Evolutionary conservation across 1,284 basidiomycete genomes (phyloP).

Genomic region (Cutaneotrichosporon dermatis): DNA sequence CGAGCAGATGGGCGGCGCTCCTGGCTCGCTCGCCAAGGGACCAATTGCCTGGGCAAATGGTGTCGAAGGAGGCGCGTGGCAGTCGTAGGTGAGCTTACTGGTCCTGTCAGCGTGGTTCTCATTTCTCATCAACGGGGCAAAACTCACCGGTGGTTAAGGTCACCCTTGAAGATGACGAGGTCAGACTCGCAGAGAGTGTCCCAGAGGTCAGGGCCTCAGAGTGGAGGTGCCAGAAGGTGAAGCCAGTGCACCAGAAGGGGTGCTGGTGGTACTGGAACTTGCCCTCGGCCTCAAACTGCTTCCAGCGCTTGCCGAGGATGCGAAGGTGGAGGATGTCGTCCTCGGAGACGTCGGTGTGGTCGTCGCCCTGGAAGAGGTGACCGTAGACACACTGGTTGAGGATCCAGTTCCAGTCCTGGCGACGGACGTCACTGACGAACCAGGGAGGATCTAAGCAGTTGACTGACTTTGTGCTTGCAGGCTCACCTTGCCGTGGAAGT

Average conservation of each 20-base stretch:
- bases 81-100: conserved; percentile 77
- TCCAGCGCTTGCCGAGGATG: conserved; percentile 82
- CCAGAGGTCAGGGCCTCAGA: conserved; percentile 91
- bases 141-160: conserved; percentile 70
- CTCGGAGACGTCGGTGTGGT: conserved; percentile 55
- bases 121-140: conserved; percentile 30
- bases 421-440: conserved; percentile 97
- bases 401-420: conserved; percentile 94
- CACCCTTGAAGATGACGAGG: conserved; percentile 94
- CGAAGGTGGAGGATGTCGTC: conserved; percentile 76
- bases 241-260: conserved; percentile 97
- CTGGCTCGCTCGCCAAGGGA: conserved; percentile 81
- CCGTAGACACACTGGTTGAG: conserved; percentile 82
- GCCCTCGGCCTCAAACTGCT: conserved; percentile 91
- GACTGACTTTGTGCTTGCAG: too few relatives aligned
- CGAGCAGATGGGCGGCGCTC: conserved; percentile 81
- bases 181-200: conserved; percentile 84
- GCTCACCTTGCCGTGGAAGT: conserved; percentile 62
- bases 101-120: conserved; percentile 10
- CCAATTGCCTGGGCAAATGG: conserved; percentile 91
- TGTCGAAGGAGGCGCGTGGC: conserved; percentile 83
- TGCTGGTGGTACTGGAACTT: conserved; percentile 85
- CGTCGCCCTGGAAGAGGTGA: conserved; percentile 64
- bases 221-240: conserved; percentile 80
- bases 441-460: conserved; percentile 37